Base-by-base conservation (phyloP, 139 green algal species). In the Volvox reticuliferus region DNA sequence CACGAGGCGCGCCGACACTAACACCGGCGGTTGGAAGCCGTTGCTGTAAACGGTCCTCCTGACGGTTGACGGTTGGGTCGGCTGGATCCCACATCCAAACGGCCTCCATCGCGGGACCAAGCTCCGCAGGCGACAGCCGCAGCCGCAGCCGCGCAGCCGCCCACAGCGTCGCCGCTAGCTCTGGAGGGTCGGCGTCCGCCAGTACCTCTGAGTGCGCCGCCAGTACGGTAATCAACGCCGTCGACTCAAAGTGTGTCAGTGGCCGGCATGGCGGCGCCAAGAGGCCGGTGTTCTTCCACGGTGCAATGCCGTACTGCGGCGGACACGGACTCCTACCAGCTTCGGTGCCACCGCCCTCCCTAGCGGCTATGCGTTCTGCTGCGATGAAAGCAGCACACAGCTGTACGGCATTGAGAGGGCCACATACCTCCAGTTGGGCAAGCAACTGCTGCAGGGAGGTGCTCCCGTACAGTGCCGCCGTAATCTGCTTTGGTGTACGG, bases 61-160 rank as follows among this genome's bases (percentile, higher is more conserved):
- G 68, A 26, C 68, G 68, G 73, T 90, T 90, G 61, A 36, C 75
- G 55, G 12, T 71, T 5, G 77, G 76, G 24, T 91, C 87, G 5
- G 87, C 87, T 2, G 87, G 87, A 75, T 91, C 87, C 87, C 87
- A 91, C 76, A 91, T 79, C 87, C 87, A 91, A 12, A 91, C 12
- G 19, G 87, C 87, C 87, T 91, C 87, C 76, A 91, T 55, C 24
- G 36, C 76, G 1, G 87, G 76, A 32, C 65, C 87, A 62, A 91
- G 87, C 0, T 20, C 61, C 2, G 9, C 61, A 0, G 61, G 33
- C 33, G 87, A 55, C 55, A 86, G 75, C 61, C 1, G 61, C 87
- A 91, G 75, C 22, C 87, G 33, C 87, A 91, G 76, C 61, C 76
- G 55, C 14, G 76, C 87, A 12, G 87, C 87, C 17, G 87, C 62